Percentiles rank a stretch among this genome's conserved stretches.
phyloP scores from a whole-genome alignment of 2,329 filamentous ascomycete genomes.

The Venturia effusa region DNA sequence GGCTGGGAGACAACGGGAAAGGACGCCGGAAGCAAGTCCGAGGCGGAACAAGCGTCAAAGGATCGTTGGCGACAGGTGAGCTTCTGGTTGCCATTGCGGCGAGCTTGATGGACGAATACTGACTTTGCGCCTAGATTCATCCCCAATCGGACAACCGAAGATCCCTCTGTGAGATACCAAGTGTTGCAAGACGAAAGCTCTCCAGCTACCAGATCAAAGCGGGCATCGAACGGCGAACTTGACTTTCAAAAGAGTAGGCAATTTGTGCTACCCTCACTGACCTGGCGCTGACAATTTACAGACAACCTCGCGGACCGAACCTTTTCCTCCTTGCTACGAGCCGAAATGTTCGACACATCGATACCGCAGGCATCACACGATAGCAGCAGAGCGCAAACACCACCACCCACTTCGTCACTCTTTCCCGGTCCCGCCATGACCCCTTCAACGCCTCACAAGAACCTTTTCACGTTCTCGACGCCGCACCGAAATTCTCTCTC shows the following conservation, averaged over 20 bases:
- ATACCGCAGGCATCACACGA: constrained; percentile 29
- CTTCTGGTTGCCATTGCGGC: constrained; percentile 12
- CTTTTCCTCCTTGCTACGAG: constrained; percentile 76
- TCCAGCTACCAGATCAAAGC: constrained; percentile 75
- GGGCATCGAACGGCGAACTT: constrained; percentile 77
- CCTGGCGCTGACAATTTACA: constrained; percentile 22
- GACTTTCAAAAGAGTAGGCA: constrained; percentile 73
- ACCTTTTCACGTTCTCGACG: constrained; percentile 73
- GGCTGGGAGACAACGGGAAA: constrained; percentile 46
- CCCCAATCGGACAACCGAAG: constrained; percentile 83
- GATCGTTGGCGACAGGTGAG: constrained; percentile 46
- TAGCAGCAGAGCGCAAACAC: constrained; percentile 68
- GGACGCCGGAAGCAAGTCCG: constrained; percentile 54
- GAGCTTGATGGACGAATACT: not conserved
- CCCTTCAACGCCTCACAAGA: constrained; percentile 93
- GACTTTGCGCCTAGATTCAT: constrained; percentile 61
- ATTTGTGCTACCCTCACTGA: not conserved
- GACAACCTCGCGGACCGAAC: constrained; percentile 92
- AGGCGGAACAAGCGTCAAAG: constrained; percentile 55
- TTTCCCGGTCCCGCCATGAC: constrained; percentile 66
- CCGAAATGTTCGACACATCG: constrained; percentile 86
- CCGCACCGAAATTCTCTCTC: constrained; percentile 52
- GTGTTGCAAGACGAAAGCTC: constrained; percentile 87
- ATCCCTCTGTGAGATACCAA: constrained; percentile 86
- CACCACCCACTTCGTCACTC: constrained; percentile 53